Base-by-base conservation (phyloP, 331 rosid species). In the Quercus tomentella region DNA sequence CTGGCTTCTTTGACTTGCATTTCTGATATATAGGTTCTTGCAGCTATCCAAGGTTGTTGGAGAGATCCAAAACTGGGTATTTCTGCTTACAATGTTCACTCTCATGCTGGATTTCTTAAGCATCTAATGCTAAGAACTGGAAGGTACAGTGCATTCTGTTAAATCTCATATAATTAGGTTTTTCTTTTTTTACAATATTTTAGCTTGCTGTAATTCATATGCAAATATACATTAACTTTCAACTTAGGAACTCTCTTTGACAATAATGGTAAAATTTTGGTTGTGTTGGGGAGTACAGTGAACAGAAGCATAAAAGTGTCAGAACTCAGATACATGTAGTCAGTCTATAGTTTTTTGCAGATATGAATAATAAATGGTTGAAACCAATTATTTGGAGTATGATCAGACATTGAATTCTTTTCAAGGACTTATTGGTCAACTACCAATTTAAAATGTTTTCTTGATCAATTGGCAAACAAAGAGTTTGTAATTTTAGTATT, bases 71-170 rank as follows among this genome's bases (percentile, higher is more conserved):
- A 86, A 55, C 87, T 95, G 41, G 93, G 94, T 75, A 86, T 93
- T 62, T 91, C 93, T 84, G 97, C 98, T 56, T 95, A 86, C 84
- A 80, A 93, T 77, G 91, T 80, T 81, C 88, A 85, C 84, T 87
- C 93, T 84, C 97, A 95, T 88, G 52, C 6, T 30, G 99, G 99
- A 79, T 95, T 92, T 84, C 85, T 92, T 23, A 95, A 95, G 97
- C 98, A 95, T 91, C 80, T 95, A 82, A 91, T 95, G 97, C 85
- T 92, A 61, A 90, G 97, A 88, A 78, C 93, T 15, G 99, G 99
- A 89, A 93, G 99, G 97, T 95, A 90, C 80, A 70, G 41, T 80
- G 67, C 74, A 26, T 52, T 41, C 61, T 17, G 5, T 80, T 5
- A 33, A 3, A 3, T 16, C 10, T 70, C 58, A 25, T 41, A 33